Base-by-base conservation (phyloP, 2,329 filamentous ascomycete genomes). In the Colletotrichum limetticola region DNA sequence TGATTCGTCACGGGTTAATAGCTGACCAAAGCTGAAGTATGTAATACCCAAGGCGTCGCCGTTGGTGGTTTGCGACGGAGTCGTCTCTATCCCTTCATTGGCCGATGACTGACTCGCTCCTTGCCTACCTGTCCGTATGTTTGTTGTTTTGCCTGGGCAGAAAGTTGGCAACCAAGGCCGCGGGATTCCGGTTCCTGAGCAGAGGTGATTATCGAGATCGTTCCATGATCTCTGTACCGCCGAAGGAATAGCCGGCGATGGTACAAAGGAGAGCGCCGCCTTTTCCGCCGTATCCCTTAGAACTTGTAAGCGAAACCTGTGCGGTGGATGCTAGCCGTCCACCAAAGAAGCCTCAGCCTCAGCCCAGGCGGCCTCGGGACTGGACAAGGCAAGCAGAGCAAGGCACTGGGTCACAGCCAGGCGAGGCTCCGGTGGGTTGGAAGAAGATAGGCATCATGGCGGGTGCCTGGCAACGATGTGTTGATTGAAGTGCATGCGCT, bases 1-100 rank as follows among this genome's bases (percentile, higher is more conserved):
- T 61, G 61, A 70, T 72, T 60, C 32, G 60, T 56, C 19, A 24
- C 32, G 19, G 19, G 22, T 12, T 61, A 32, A 42, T 46, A 72
- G 46, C 53, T 59, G 66, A 69, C 46, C 58, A 69, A 72, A 56
- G 65, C 32, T 49, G 59, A 69, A 68, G 60, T 70, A 37, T 42
- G 66, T 37, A 53, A 49, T 35, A 58, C 63, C 49, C 52, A 42
- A 42, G 52, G 37, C 30, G 49, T 32, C 26, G 46, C 22, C n/a
- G 19, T 46, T 53, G 16, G 12, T 53, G 60, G 46, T 52, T 35
- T 32, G 28, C 42, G 19, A 63, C 46, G 30, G 22, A 64, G 49
- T 26, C 30, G 14, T 9, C 52, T 24, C 19, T 12, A 32, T 16
- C 35, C 49, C 8, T 37, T 32, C 49, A 64, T 55, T 64, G 61